Evolutionary conservation across 768 basidiomycete genomes (phyloP), one percentile per base, ranked within the genome.

Genomic region (Boletus vinaceobasis): DNA sequence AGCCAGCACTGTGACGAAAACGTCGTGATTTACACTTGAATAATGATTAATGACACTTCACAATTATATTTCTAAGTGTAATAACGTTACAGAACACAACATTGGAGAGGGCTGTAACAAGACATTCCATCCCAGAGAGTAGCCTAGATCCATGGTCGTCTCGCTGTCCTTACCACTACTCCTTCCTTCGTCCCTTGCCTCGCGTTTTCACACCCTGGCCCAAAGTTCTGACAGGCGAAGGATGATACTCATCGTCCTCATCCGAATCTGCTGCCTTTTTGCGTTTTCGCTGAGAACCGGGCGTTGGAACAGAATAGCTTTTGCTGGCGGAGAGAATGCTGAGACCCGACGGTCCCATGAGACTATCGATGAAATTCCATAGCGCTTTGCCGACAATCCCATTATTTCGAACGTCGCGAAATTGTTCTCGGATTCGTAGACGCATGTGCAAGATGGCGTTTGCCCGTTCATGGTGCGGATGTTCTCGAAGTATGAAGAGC

Each of bases 391-490:
- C 77, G 10, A 88, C 80, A 2, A 65, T 64, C 3, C 65, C 71
- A 61, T 90, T 90, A 56, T 83, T 75, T 36, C 87, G 82, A 48
- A 93, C 74, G 65, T 91, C 90, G 27, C 70, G 74, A 67, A 81
- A 84, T 47, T 77, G 67, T 32, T 74, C 70, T 51, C 88, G 81
- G 23, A 89, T 76, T 21, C 75, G 67, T 36, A 63, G 61, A 40
- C 90, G 83, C 61, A 93, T 76, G 50, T 78, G 66, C 52, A 79
- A 73, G 26, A 91, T 77, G 15, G 82, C 81, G 7, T 69, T 68
- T 2, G 86, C 86, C 38, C 77, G 79, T 3, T 81, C 77, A 32
- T 77, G 67, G 21, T 76, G 65, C 5, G 73, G 42, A 17, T 55
- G 33, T 7, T 76, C 71, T 14, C 77, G 75, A 52, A 89, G 71